Evolutionary conservation across 2,329 filamentous ascomycete genomes (phyloP), one percentile per base, ranked within the genome.

Genomic region (Penicillium sp.): DNA sequence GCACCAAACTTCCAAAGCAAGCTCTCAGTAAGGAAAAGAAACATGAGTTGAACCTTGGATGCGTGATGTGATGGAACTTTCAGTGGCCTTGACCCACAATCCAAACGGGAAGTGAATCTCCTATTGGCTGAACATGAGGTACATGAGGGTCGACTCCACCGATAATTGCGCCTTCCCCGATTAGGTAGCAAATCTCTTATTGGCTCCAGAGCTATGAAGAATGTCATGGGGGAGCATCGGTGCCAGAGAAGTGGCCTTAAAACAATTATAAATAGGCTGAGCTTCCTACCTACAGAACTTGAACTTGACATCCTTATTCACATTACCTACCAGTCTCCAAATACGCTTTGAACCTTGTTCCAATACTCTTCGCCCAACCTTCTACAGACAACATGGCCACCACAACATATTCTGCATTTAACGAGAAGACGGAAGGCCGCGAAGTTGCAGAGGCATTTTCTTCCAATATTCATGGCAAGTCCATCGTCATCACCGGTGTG

Each of bases 401-500:
- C 22, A 75, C 72, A 49, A 73, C 73, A 19, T 60, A 77, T 58
- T 57, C 74, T 24, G 65, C 73, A 21, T 78, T 75, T 57, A 65
- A 71, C 49, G 55, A 55, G 2, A 58, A 70, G 0, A 79, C 77
- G 16, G 73, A 76, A 58, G 74, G 61, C n/a, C 52, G 72, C 9
- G 74, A 78, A 22, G 76, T 79, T 13, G 74, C 75, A 22, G 65
- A 69, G 39, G 68, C 68, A 16, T 78, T 79, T 52, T 60, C 67
- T 9, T 63, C 68, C 6, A 54, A 49, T 1, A 68, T 79, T 56
- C 64, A 53, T 5, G 75, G 73, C 24, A 79, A 75, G 65, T 76
- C 73, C 3, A 39, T 61, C 19, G 11, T 63, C 4, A 6, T 64
- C 4, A 77, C 76, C 0, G 76, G 76, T 22, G 71, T 71, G 11